A percentile compares a stretch with the other conserved stretches of the same genome.
These are phyloP conservation scores for Vachellia pachyceras DNA, from an alignment of 306 rosid species.

Conservation along the genomic window DNA sequence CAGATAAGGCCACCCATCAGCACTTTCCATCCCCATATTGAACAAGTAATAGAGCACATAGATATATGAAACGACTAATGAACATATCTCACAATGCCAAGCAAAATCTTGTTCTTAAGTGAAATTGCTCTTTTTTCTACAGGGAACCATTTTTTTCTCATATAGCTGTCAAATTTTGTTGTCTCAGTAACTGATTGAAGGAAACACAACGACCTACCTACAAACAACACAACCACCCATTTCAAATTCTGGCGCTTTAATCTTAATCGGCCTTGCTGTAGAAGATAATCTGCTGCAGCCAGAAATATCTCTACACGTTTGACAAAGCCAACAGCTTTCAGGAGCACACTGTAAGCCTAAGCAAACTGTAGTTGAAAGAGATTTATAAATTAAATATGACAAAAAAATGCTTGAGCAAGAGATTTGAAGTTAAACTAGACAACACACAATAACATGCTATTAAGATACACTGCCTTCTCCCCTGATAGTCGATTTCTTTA, in stretches of 20 bases:
- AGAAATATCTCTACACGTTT: conserved; percentile 75
- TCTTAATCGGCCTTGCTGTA: conserved; percentile 72
- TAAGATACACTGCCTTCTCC: conserved; percentile 18
- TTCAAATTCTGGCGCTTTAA: conserved; percentile 80
- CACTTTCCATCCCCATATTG: background rate
- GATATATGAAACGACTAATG: background rate
- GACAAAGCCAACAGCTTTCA: conserved; percentile 84
- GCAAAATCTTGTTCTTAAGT: background rate
- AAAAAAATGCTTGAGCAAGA: background rate
- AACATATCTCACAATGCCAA: background rate
- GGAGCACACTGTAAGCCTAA: conserved; percentile 71
- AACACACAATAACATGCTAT: conserved; percentile 20
- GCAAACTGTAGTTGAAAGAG: conserved; percentile 70
- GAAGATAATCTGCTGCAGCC: conserved; percentile 64
- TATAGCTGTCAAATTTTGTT: conserved; percentile 8
- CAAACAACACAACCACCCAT: conserved; percentile 99
- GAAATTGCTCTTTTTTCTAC: conserved; percentile 4
- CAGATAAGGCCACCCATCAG: background rate
- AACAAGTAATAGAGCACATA: background rate
- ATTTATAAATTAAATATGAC: background rate
- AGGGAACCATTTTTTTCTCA: conserved; percentile 14
- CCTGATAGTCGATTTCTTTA: conserved; percentile 2
- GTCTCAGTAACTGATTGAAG: conserved; percentile 3
- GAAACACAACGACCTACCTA: conserved; percentile 61
- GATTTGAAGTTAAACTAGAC: conserved; percentile 3